phyloP scores from a whole-genome alignment of 306 rosid species.

The Erythrophleum fordii region DNA sequence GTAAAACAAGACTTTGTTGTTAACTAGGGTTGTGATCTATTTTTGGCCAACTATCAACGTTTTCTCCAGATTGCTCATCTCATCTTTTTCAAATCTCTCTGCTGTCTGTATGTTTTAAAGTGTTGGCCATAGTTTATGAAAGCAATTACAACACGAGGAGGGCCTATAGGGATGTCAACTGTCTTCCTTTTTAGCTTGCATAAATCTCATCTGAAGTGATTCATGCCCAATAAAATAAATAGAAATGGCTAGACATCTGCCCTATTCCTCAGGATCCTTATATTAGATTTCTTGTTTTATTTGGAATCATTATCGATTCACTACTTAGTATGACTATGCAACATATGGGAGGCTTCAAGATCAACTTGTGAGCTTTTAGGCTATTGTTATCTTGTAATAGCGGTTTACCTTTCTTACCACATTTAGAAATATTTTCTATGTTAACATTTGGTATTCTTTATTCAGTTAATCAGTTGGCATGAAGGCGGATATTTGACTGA shows the following conservation, averaged over 20 bases:
- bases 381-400: slow-evolving; percentile 16
- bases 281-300: background rate
- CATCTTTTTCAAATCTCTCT: background rate
- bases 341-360: slow-evolving; percentile 1
- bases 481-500: slow-evolving; percentile 84
- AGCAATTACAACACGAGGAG: background rate
- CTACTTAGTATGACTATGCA: background rate
- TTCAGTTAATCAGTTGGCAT: slow-evolving; percentile 87
- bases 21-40: background rate
- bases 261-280: slow-evolving; percentile 13
- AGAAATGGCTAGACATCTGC: slow-evolving; percentile 21
- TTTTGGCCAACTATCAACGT: background rate
- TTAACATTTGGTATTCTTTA: slow-evolving; percentile 36
- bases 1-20: background rate
- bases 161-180: background rate
- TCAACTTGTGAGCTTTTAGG: slow-evolving; percentile 1
- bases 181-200: background rate
- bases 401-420: slow-evolving; percentile 17
- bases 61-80: background rate
- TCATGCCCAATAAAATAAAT: slow-evolving; percentile 11
- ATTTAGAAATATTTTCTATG: slow-evolving; percentile 23
- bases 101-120: background rate
- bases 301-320: slow-evolving; percentile 1
- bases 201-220: background rate
- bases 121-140: background rate